Evolutionary conservation across 202 grass and related monocot species (phyloP).

Genomic region (Elaeis oleifera): DNA sequence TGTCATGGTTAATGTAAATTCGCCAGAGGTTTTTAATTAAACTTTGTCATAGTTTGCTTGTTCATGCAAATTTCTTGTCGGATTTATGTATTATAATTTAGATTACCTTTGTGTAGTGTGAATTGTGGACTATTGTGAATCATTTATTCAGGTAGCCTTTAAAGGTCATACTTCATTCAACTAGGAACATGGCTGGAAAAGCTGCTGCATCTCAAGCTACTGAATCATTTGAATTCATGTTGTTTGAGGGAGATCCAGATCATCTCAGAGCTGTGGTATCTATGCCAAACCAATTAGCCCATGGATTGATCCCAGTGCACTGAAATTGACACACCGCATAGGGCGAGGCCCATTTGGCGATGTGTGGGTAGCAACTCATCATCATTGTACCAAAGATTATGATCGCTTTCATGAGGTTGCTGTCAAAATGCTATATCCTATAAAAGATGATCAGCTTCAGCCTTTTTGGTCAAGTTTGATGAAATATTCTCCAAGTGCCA

Average conservation of each 20-base stretch:
- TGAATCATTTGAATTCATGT: slow-evolving; percentile 80
- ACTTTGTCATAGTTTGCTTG: too few species aligned
- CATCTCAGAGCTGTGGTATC: slow-evolving; percentile 63
- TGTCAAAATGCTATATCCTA: slow-evolving; percentile 88
- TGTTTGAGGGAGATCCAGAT: slow-evolving; percentile 74
- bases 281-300: slow-evolving; percentile 58
- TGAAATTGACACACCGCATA: slow-evolving; percentile 84
- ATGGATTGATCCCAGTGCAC: slow-evolving; percentile 60
- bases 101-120: too few species aligned
- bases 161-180: too few species aligned
- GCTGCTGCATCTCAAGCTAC: slow-evolving; percentile 26
- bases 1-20: too few species aligned
- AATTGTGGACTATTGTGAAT: neutral
- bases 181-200: slow-evolving; percentile 47
- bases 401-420: slow-evolving; percentile 74
- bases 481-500: slow-evolving; percentile 71
- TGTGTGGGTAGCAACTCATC: slow-evolving; percentile 94
- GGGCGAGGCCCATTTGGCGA: slow-evolving; percentile 87
- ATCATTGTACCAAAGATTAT: slow-evolving; percentile 52
- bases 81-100: too few species aligned
- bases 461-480: slow-evolving; percentile 60
- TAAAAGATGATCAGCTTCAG: slow-evolving; percentile 81
- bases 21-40: too few species aligned
- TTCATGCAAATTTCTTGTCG: too few species aligned
- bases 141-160: neutral